Base-by-base conservation (phyloP, 768 basidiomycete species). In the Tylopilus sp. region DNA sequence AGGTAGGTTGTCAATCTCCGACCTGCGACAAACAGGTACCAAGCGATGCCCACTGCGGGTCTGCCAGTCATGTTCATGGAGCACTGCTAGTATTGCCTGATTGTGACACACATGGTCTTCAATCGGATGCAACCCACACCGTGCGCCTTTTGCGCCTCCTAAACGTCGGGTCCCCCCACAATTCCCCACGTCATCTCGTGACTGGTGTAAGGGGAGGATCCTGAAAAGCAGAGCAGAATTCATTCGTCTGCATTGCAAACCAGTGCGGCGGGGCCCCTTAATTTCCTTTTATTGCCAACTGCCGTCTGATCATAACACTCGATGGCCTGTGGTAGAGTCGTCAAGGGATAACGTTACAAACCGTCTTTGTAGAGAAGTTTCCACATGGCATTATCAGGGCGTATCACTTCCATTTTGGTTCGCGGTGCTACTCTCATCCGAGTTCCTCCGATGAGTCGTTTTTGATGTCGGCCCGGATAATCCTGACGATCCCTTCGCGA, bases 401-500 rank as follows among this genome's bases (percentile, higher is more conserved):
- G 49, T 63, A 56, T 52, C 57, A 54, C 25, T 49, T 26, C 58
- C 54, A 22, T 51, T 57, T 58, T 42, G 15, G 50, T 17, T 13
- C 44, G 17, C 30, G 36, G 47, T 53, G 52, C n/a, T n/a, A 7
- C 47, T 12, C 56, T 60, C 51, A 31, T 63, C 66, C 64, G 66
- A 61, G 47, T 36, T 55, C 58, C 64, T 66, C 62, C 62, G 62
- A 59, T 44, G 48, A 25, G 33, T 40, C 20, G 21, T 33, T 36
- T 57, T 52, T 49, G 52, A 48, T 42, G 42, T 53, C 66, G 66
- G 66, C 12, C 66, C 63, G 66, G 57, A 38, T 55, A 51, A 55
- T 51, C 64, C 56, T 66, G 67, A 62, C 66, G 64, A 67, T 67
- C 66, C 52, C 67, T 63, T 65, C 63, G 59, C 62, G 65, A 65